Evolutionary conservation across 2,329 filamentous ascomycete species (phyloP), one percentile per base, ranked within the genome.

Genomic region (Xylaria sp.): DNA sequence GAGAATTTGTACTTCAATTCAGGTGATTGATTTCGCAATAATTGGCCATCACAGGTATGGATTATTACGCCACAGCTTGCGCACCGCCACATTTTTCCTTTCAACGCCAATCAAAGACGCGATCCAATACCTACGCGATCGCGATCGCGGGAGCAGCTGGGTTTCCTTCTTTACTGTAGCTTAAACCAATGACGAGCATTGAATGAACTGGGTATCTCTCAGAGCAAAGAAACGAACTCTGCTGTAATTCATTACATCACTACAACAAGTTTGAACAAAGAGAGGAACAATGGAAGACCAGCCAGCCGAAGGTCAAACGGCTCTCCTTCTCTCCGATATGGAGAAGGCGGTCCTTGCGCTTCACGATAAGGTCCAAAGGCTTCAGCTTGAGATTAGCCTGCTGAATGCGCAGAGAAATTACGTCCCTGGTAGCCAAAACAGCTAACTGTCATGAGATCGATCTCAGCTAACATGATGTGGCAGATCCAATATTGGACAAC

Each of bases 301-400:
- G 59, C 54, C 34, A 53, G 66, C 50, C 60, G 77, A 71, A 47
- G 63, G 75, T 34, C 60, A 30, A 30, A 5, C 67, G 16, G 66
- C 74, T 60, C 78, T 86, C 44, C 77, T 80, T 6, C 77, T 93
- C 49, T 89, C 87, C 1, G 79, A 84, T 42, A 79, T 83, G 61
- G 91, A 95, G 74, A 76, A 80, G 67, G 80, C 80, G 64, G 80
- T 88, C 34, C 77, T 94, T 42, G 80, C 84, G 47, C 80, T 92
- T 53, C 89, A 91, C 73, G 86, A 92, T 71, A 81, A 82, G 65
- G 76, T 91, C 30, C 84, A 88, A 68, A 85, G 90, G 71, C 79
- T 92, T 50, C 83, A 86, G 68, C 76, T 93, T 19, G 87, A 94
- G 75, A 83, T 86, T 58, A 86, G 86, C 44, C 78, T 94, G 46